Base-by-base conservation (phyloP, 495 filamentous ascomycete genomes). In the Aspergillus carlsbadensis region DNA sequence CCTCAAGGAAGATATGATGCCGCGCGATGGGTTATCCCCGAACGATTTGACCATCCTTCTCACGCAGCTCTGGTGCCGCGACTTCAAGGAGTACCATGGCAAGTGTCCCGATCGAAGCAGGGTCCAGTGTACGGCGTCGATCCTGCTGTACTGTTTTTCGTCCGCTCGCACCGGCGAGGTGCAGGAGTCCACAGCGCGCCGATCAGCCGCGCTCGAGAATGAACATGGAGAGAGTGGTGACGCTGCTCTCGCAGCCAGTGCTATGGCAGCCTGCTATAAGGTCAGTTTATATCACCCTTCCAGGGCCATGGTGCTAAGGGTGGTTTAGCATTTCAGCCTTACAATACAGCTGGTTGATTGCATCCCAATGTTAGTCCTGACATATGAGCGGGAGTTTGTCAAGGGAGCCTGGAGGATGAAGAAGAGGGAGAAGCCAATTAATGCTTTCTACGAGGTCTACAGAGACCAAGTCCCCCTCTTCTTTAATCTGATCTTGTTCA, bases 371-470 rank as follows among this genome's bases (percentile, higher is more conserved):
- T 40, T 62, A 18, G 45, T 62, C 11, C 37, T 62, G 6, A 58
- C 42, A 10, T 62, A 62, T 15, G 5, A 50, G 18, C 51, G 51
- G 39, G 29, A 55, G 20, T 62, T 43, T 45, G 31, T 62, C 7
- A 62, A 62, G 40, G 51, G 44, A 8, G 42, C 33, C n/a, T 52
- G 29, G 36, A 50, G 45, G 36, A 58, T 49, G 36, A 58, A 37
- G 17, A 22, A 52, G 46, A 58, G n/a, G 45, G 35, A 58, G 11
- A 48, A 54, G 34, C 55, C 60, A 10, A 43, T 43, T 22, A 40
- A 62, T 39, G 31, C 37, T 17, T 62, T 61, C 40, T 58, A 58
- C 44, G 39, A 58, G 52, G 20, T 50, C 10, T 62, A 62, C 11
- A 57, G 17, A 15, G 44, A 62, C 24, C 35, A 54, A n/a, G 17